Base-by-base conservation (phyloP, 768 basidiomycete genomes). In the Scleroderma bovista region DNA sequence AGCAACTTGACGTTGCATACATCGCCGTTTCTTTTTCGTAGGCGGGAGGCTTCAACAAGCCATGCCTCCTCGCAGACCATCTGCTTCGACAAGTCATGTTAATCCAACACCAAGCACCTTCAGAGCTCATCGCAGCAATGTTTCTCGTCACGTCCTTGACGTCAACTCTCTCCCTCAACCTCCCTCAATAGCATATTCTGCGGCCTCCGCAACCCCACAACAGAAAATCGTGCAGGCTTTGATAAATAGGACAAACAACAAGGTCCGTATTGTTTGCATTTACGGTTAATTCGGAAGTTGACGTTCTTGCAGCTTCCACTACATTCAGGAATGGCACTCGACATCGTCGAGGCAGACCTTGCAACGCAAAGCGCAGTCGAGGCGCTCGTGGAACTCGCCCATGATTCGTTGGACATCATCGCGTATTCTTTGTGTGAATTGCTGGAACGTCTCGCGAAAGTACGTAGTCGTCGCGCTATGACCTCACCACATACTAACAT, bases 211-310 rank as follows among this genome's bases (percentile, higher is more conserved):
- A 8, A 80, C 80, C 2, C 84, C 86, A 1, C 87, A 93, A 62
- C 86, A 89, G 69, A 90, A 84, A 74, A 80, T 90, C 47, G 83
- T 93, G 31, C 79, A 83, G 55, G 83, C 83, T 8, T 72, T 94
- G 54, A 88, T 94, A 32, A 84, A 80, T 59, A 77, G 91, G 60
- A 69, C 94, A 61, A 86, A 83, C 69, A 79, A 81, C 67, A 93
- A 90, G 79, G 92, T 87, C 47, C 45, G 15, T 41, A 38, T 36
- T 31, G 19, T n/a, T 13, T 19, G 34, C 34, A 33, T 45, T 37
- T 24, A 31, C n/a, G 17, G 46, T 23, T 44, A 17, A 40, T 29
- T 8, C 51, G 20, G 24, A 37, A 17, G 19, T 13, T 36, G 29
- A 4, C 24, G 9, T 36, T 39, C 19, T 16, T 29, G 4, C 50